phyloP scores from a whole-genome alignment of 2,329 filamentous ascomycete genomes.

The Didymella sp. region DNA sequence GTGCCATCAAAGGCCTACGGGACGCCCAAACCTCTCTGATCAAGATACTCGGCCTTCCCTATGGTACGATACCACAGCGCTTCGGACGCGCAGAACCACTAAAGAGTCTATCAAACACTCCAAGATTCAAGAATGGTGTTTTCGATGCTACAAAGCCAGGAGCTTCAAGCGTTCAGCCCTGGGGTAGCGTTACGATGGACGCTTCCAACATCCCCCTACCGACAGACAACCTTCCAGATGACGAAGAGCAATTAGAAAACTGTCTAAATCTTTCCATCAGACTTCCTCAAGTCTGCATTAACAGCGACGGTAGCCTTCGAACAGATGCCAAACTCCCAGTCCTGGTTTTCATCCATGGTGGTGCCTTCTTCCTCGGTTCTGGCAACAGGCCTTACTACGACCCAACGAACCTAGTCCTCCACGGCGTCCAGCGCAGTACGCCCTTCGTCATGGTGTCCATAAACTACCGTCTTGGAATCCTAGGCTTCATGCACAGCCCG shows the following conservation, averaged over 20 bases:
- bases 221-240: constrained; percentile 22
- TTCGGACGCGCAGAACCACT: constrained; percentile 23
- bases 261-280: constrained; percentile 55
- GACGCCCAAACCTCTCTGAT: constrained; percentile 15
- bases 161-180: constrained; percentile 25
- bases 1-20: constrained; percentile 17
- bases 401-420: constrained; percentile 28
- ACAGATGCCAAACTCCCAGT: constrained; percentile 53
- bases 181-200: constrained; percentile 24
- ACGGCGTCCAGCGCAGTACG: constrained; percentile 13
- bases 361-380: constrained; percentile 57
- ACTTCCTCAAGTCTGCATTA: constrained; percentile 49
- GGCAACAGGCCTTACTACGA: constrained; percentile 62
- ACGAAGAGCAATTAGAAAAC: constrained; percentile 40
- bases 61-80: constrained; percentile 21
- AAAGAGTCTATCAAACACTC: background rate
- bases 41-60: constrained; percentile 22
- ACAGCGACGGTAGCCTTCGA: constrained; percentile 38
- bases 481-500: constrained; percentile 53
- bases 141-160: constrained; percentile 26
- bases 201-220: constrained; percentile 28
- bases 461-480: constrained; percentile 37
- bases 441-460: constrained; percentile 19
- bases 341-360: constrained; percentile 61
- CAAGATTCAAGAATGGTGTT: constrained; percentile 1